Evolutionary conservation across 2,329 filamentous ascomycete species (phyloP).

Genomic region (Penicillium decumbens): DNA sequence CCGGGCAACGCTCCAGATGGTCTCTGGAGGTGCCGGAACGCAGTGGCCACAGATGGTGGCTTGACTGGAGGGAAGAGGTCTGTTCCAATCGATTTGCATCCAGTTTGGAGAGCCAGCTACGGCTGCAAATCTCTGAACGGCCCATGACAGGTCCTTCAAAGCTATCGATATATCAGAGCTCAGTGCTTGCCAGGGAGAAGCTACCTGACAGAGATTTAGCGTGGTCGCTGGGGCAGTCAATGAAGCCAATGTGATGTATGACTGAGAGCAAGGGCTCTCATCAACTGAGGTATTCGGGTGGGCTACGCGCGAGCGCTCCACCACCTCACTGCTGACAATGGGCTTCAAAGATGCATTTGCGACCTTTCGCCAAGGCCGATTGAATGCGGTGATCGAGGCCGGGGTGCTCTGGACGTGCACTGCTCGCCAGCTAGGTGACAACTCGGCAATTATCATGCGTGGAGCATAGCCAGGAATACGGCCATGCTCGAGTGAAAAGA

Average conservation of each 20-base stretch:
- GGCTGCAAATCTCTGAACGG: constrained; percentile 27
- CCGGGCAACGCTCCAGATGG: constrained; percentile 31
- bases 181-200: constrained; percentile 25
- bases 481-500: constrained; percentile 51
- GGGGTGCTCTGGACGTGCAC: constrained; percentile 18
- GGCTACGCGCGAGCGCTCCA: constrained; percentile 20
- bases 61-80: background rate
- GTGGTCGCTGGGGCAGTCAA: constrained; percentile 20
- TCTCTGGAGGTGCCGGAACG: constrained; percentile 30
- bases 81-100: constrained; percentile 18
- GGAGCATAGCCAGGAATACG: constrained; percentile 46
- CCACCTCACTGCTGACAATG: constrained; percentile 18
- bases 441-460: constrained; percentile 44
- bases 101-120: constrained; percentile 29
- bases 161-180: constrained; percentile 26
- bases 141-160: constrained; percentile 30
- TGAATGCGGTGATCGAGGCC: constrained; percentile 27
- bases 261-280: constrained; percentile 26
- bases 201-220: constrained; percentile 15
- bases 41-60: constrained; percentile 26
- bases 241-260: constrained; percentile 31
- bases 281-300: constrained; percentile 12
- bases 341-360: constrained; percentile 19
- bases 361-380: constrained; percentile 28
- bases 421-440: constrained; percentile 47